A percentile compares a stretch with the other conserved stretches of the same genome.
These are phyloP conservation scores for Capronia epimyces DNA, from an alignment of 2,329 filamentous ascomycete genomes.

Conservation along the genomic window DNA sequence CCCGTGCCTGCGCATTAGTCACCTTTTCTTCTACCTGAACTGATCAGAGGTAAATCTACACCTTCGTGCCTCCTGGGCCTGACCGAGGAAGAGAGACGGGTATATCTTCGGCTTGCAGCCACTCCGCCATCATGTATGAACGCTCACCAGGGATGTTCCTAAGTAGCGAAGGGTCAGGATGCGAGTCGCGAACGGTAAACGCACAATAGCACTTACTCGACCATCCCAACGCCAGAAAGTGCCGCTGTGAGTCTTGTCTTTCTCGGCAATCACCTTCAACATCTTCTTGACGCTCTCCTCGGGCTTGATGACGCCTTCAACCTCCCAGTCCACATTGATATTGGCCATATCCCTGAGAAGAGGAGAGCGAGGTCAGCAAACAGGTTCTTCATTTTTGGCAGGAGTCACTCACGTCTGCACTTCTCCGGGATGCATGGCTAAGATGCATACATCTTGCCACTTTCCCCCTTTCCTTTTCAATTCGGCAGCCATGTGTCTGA, in stretches of 20 bases:
- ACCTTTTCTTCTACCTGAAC: no score
- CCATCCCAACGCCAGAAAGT: constrained; percentile 55
- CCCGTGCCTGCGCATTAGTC: no score
- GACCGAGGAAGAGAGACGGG: no score
- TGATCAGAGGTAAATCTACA: no score
- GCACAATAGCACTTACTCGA: constrained; percentile 35
- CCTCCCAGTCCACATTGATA: constrained; percentile 47
- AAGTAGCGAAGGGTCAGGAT: constrained; percentile 4
- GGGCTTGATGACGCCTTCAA: constrained; percentile 49
- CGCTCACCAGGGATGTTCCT: constrained; percentile 24
- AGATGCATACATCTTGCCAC: constrained; percentile 33
- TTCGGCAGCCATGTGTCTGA: constrained; percentile 54
- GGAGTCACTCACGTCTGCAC: constrained; percentile 43
- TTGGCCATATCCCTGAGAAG: constrained; percentile 48
- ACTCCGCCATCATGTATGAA: no score
- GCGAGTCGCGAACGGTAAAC: not conserved
- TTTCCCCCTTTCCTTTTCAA: constrained; percentile 46
- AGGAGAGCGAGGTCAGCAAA: not conserved
- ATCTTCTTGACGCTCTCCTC: constrained; percentile 48
- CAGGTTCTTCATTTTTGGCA: constrained; percentile 3
- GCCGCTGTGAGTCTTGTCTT: constrained; percentile 47
- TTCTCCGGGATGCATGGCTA: constrained; percentile 55
- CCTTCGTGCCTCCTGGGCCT: no score
- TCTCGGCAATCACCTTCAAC: constrained; percentile 47
- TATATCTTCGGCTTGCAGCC: no score